Conservation (phyloP, 768 basidiomycete species). For the Pisolithus marmoratus region DNA sequence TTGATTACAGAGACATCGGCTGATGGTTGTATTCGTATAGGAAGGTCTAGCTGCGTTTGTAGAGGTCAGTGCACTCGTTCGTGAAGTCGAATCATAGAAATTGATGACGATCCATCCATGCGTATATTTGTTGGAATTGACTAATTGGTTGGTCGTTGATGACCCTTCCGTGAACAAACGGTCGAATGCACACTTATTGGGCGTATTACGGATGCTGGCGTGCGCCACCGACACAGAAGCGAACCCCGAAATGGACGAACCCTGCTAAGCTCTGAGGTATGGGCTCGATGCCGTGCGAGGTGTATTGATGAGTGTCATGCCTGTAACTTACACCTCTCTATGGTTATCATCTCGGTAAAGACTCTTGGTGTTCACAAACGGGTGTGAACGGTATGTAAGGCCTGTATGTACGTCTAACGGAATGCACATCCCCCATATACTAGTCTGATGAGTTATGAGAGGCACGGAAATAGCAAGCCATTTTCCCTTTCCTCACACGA, state of each 20-base stretch:
- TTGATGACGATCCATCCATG: not conserved
- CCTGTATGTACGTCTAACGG: too few species aligned
- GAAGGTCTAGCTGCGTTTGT: constrained; percentile 68
- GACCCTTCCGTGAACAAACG: constrained; percentile 10
- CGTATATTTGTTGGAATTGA: too few species aligned
- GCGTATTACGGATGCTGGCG: not conserved
- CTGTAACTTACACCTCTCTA: too few species aligned
- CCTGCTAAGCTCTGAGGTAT: constrained; percentile 46
- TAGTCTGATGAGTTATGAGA: too few species aligned
- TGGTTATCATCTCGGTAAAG: too few species aligned
- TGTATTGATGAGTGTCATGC: too few species aligned
- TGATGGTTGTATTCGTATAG: constrained; percentile 24
- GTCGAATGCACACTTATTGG: constrained; percentile 7
- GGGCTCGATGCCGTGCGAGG: too few species aligned
- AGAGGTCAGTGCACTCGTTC: constrained; percentile 54
- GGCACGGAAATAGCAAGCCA: too few species aligned
- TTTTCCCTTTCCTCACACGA: constrained; percentile 29
- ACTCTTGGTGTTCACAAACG: too few species aligned
- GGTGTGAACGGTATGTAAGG: too few species aligned
- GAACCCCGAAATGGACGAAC: constrained; percentile 50
- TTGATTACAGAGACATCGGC: not conserved
- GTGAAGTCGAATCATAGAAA: too few species aligned
- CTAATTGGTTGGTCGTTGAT: not conserved
- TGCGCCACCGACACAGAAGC: constrained; percentile 29
- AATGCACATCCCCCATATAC: too few species aligned